Evolutionary conservation across 2,329 filamentous ascomycete species (phyloP).

Genomic region (Zymoseptoria passerinii): DNA sequence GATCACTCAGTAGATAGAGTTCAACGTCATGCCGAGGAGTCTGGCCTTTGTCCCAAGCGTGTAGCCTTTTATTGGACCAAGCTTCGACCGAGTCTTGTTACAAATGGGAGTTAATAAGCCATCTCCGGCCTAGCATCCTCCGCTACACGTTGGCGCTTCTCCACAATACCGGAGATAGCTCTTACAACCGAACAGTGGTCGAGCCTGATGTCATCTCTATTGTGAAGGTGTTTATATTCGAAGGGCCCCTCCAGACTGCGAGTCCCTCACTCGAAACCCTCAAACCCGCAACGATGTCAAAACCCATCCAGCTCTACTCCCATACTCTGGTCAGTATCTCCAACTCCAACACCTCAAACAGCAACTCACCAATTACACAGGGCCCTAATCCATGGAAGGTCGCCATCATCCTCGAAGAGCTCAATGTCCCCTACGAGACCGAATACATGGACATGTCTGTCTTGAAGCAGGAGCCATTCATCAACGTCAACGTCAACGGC

Average conservation of each 20-base stretch:
- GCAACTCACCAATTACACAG: neutral
- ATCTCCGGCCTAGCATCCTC: neutral
- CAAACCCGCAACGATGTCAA: slow-evolving; percentile 10
- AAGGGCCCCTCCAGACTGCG: neutral
- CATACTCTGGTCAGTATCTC: slow-evolving; percentile 14
- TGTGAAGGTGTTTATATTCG: neutral
- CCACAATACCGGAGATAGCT: neutral
- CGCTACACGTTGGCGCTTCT: neutral
- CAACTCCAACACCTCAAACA: neutral
- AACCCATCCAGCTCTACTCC: slow-evolving; percentile 25
- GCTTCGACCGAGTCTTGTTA: neutral
- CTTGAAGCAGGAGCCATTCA: slow-evolving; percentile 35
- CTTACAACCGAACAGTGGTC: neutral
- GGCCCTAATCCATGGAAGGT: slow-evolving; percentile 40
- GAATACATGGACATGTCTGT: slow-evolving; percentile 32
- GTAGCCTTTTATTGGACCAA: neutral
- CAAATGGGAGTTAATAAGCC: neutral
- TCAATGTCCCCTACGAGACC: slow-evolving; percentile 34
- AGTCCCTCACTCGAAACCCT: neutral
- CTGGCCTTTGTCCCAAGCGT: no score
- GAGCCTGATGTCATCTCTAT: neutral
- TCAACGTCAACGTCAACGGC: slow-evolving; percentile 36
- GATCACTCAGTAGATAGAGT: no score
- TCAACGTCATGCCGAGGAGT: no score
- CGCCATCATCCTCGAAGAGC: slow-evolving; percentile 38